phyloP scores from a whole-genome alignment of 2,329 filamentous ascomycete species.

The Beauveria varroae region DNA sequence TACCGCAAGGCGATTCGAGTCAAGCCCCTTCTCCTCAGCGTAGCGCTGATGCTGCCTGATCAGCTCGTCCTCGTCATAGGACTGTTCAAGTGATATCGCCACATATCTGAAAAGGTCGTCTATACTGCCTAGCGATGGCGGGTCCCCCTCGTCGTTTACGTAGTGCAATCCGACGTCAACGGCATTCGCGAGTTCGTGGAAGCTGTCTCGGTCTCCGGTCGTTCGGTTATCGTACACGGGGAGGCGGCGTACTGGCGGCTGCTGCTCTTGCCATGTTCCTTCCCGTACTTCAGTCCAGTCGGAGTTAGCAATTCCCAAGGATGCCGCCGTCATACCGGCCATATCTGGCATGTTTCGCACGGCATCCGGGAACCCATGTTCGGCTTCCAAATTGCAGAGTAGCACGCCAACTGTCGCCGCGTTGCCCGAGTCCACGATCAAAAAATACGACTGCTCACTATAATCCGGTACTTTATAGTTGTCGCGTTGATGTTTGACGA shows the following conservation, averaged over 20 bases:
- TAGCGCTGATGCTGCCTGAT: neutral
- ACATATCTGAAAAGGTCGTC: conserved; percentile 3
- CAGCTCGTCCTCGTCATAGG: neutral
- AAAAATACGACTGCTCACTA: conserved; percentile 3
- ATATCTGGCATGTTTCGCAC: neutral
- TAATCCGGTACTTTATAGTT: conserved; percentile 1
- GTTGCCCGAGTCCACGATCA: conserved; percentile 5
- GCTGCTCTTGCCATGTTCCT: neutral
- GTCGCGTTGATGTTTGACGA: conserved; percentile 1
- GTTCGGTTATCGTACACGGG: conserved; percentile 4
- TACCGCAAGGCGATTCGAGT: neutral
- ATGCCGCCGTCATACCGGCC: neutral
- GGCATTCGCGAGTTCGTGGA: conserved; percentile 3
- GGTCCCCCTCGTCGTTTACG: neutral
- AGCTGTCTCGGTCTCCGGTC: neutral
- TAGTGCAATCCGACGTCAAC: conserved; percentile 10
- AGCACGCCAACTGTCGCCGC: neutral
- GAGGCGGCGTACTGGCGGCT: neutral
- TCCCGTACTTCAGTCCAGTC: conserved; percentile 2
- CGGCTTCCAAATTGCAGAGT: neutral
- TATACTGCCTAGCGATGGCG: neutral
- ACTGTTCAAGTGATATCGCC: neutral
- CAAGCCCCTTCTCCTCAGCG: neutral
- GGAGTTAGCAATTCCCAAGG: neutral
- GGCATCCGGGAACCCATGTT: conserved; percentile 8